phyloP scores from a whole-genome alignment of 495 filamentous ascomycete species.

The Acidomyces sp. region DNA sequence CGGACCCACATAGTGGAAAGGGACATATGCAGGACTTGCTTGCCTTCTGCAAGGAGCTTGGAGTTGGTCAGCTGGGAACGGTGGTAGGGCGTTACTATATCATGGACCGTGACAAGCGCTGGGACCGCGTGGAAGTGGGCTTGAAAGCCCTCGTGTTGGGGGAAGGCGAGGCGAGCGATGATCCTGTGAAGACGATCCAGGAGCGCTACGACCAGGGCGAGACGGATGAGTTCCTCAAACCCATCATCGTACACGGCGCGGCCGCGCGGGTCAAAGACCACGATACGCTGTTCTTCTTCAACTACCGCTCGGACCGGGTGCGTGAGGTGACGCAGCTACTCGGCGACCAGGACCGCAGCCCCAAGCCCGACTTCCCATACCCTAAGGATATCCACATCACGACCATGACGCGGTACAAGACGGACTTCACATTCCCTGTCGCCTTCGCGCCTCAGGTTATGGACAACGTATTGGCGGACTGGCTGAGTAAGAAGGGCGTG shows the following conservation, averaged over 20 bases:
- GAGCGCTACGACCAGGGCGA: slow-evolving; percentile 76
- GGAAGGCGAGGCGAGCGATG: slow-evolving; percentile 70
- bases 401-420: slow-evolving; percentile 99
- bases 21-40: slow-evolving; percentile 79
- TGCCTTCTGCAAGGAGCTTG: slow-evolving; percentile 65
- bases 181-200: slow-evolving; percentile 76
- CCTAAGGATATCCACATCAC: slow-evolving; percentile 82
- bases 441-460: slow-evolving; percentile 92
- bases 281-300: slow-evolving; percentile 98
- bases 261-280: slow-evolving; percentile 74
- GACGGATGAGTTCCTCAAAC: slow-evolving; percentile 96
- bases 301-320: slow-evolving; percentile 97
- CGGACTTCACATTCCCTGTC: slow-evolving; percentile 80
- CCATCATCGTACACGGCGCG: slow-evolving; percentile 83
- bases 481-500: slow-evolving; percentile 72
- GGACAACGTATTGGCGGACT: slow-evolving; percentile 93
- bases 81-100: slow-evolving; percentile 93
- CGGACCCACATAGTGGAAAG: slow-evolving; percentile 81
- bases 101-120: slow-evolving; percentile 99
- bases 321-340: slow-evolving; percentile 92
- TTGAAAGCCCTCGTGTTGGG: slow-evolving; percentile 74
- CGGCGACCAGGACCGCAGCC: slow-evolving; percentile 80
- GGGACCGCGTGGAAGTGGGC: slow-evolving; percentile 85
- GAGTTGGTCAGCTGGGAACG: slow-evolving; percentile 77
- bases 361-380: slow-evolving; percentile 82